phyloP scores from a whole-genome alignment of 148 eudicot genomes.

The Rhododendron ovatum region DNA sequence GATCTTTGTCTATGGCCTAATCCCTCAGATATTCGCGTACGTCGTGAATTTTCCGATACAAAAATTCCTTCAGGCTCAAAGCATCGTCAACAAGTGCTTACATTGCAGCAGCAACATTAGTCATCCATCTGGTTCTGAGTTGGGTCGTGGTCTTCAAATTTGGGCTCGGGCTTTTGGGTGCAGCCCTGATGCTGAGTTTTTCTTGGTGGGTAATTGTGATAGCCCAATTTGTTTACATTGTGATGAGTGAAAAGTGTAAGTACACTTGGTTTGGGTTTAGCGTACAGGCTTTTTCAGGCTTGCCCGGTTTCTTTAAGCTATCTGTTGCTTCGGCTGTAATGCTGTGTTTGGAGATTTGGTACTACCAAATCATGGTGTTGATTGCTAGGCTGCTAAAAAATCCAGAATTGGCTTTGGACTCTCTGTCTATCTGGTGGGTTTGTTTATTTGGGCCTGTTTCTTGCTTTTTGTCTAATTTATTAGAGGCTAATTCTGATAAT shows the following conservation, averaged over 20 bases:
- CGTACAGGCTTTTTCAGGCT: constrained; percentile 20
- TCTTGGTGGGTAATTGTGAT: constrained; percentile 25
- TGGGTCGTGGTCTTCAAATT: constrained; percentile 14
- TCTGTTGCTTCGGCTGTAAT: constrained; percentile 32
- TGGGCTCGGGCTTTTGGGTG: constrained; percentile 21
- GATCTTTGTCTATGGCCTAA: constrained; percentile 18
- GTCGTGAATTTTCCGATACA: constrained; percentile 28
- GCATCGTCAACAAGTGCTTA: constrained; percentile 19
- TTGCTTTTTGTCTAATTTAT: background rate
- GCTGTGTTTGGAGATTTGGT: constrained; percentile 35
- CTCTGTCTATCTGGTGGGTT: constrained; percentile 27
- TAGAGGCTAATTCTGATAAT: too few species aligned
- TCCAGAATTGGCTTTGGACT: constrained; percentile 22
- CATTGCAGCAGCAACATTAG: constrained; percentile 10
- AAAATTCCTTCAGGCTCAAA: constrained; percentile 36
- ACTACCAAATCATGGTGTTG: constrained; percentile 15
- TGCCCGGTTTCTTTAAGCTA: constrained; percentile 20
- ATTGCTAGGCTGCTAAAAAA: constrained; percentile 25
- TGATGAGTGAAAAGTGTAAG: constrained; percentile 18
- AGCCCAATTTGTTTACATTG: constrained; percentile 23
- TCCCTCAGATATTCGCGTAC: constrained; percentile 28
- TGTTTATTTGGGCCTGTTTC: too few species aligned
- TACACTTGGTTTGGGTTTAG: constrained; percentile 25
- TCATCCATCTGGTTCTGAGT: constrained; percentile 14
- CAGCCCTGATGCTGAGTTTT: constrained; percentile 17